Evolutionary conservation across 2,329 filamentous ascomycete species (phyloP).

Genomic region (Teratosphaeria gauchensis): DNA sequence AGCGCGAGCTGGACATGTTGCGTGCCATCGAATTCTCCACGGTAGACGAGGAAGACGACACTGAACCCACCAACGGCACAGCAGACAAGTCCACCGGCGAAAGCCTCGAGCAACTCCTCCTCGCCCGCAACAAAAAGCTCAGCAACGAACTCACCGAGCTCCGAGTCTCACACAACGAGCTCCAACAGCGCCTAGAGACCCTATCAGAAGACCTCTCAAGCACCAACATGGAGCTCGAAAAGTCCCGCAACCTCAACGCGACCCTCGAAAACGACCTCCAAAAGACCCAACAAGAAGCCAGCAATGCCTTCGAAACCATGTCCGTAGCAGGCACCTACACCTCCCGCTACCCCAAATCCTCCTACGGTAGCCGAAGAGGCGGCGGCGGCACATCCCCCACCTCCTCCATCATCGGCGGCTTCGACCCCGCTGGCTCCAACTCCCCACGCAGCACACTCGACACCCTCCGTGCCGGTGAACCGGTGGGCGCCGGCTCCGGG

Average conservation of each 20-base stretch:
- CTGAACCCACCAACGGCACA: conserved; percentile 39
- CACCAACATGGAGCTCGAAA: conserved; percentile 78
- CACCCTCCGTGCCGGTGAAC: conserved; percentile 52
- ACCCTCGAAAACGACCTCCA: conserved; percentile 89
- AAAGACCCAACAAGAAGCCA: conserved; percentile 73
- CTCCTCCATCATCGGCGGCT: conserved; percentile 96
- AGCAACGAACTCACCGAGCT: conserved; percentile 87
- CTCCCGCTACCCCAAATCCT: conserved; percentile 64
- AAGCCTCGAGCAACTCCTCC: conserved; percentile 78
- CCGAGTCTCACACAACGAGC: conserved; percentile 85
- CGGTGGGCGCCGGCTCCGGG: conserved; percentile 63
- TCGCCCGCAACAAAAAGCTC: conserved; percentile 93
- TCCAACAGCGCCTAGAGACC: conserved; percentile 68
- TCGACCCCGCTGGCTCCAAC: conserved; percentile 55
- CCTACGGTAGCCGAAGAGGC: conserved; percentile 49
- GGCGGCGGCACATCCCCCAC: conserved; percentile 65
- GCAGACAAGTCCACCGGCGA: conserved; percentile 54
- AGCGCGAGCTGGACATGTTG: conserved; percentile 88
- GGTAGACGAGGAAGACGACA: conserved; percentile 56
- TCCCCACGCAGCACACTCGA: conserved; percentile 42
- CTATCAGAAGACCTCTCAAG: conserved; percentile 75
- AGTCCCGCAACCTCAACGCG: conserved; percentile 70
- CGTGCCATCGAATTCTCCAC: conserved; percentile 94
- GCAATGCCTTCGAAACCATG: conserved; percentile 77
- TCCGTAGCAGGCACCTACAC: conserved; percentile 89